phyloP scores from a whole-genome alignment of 2,329 filamentous ascomycete species.

The Pseudogymnoascus sp. region DNA sequence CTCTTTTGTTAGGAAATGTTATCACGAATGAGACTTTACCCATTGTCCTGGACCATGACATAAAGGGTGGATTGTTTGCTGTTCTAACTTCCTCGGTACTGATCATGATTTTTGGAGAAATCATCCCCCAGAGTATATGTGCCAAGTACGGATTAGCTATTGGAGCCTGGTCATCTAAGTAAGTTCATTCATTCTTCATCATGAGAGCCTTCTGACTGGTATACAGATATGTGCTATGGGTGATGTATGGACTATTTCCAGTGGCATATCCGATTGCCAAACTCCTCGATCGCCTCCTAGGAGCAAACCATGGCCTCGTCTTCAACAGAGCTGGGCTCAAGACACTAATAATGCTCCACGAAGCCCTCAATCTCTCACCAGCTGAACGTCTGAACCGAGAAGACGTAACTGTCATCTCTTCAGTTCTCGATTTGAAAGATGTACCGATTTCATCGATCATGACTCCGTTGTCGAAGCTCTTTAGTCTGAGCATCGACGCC shows the following conservation, averaged over 20 bases:
- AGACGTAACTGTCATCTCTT: slow-evolving; percentile 94
- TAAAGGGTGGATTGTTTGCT: slow-evolving; percentile 90
- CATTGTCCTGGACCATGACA: slow-evolving; percentile 86
- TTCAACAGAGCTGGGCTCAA: slow-evolving; percentile 99
- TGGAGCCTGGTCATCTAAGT: slow-evolving; percentile 51
- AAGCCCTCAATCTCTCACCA: slow-evolving; percentile 30
- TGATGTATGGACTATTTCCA: slow-evolving; percentile 90
- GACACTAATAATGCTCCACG: slow-evolving; percentile 89
- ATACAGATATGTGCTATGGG: slow-evolving; percentile 72
- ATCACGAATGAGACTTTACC: slow-evolving; percentile 96
- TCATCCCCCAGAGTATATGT: slow-evolving; percentile 91
- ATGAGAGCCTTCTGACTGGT: slow-evolving; percentile 42
- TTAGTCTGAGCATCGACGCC: slow-evolving; percentile 83
- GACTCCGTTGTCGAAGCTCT: slow-evolving; percentile 94
- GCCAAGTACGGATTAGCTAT: slow-evolving; percentile 94
- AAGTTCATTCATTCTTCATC: too few relatives aligned
- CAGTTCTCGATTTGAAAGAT: slow-evolving; percentile 86
- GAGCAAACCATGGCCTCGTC: slow-evolving; percentile 88
- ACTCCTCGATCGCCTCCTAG: slow-evolving; percentile 84
- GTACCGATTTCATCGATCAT: slow-evolving; percentile 89
- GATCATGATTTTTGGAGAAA: slow-evolving; percentile 97
- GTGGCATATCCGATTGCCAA: slow-evolving; percentile 94
- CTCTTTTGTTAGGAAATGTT: slow-evolving; percentile 87
- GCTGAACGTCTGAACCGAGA: slow-evolving; percentile 81
- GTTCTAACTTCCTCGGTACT: slow-evolving; percentile 87